Percentiles rank a stretch among this genome's conserved stretches.
Conservation (phyloP, 352 stramenopile genomes). For the Pythium rhizo-oryzae region DNA sequence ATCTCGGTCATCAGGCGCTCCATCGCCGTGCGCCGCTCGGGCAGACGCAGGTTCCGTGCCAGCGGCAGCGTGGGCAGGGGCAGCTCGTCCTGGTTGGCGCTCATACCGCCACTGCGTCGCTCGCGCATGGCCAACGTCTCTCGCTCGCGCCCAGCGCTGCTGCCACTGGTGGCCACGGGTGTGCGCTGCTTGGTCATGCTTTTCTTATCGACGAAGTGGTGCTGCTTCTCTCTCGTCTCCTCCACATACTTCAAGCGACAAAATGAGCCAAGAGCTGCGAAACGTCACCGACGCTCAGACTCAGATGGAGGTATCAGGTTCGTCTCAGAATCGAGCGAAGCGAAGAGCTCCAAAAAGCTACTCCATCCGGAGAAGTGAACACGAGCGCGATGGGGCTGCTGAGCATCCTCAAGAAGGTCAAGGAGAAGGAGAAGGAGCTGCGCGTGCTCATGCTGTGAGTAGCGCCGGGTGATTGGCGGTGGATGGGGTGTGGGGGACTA, state of each 20-base stretch:
- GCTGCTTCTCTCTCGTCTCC: background rate
- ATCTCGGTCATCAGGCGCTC: slow-evolving; percentile 49
- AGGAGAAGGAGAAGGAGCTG: slow-evolving; percentile 99
- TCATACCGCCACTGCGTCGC: background rate
- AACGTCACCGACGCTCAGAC: slow-evolving; percentile 24
- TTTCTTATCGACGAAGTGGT: background rate
- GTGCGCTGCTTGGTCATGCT: slow-evolving; percentile 14
- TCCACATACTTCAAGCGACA: background rate
- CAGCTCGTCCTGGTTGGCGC: slow-evolving; percentile 26
- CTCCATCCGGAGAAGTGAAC: no score
- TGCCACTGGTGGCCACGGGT: background rate
- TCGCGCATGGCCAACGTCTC: background rate
- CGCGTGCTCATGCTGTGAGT: slow-evolving; percentile 96
- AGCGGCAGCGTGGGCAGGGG: no score
- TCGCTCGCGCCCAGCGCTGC: background rate
- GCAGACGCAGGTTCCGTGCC: background rate
- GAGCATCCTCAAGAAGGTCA: slow-evolving; percentile 97
- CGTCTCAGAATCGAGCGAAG: slow-evolving; percentile 8
- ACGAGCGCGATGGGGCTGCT: slow-evolving; percentile 80
- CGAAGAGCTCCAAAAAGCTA: background rate
- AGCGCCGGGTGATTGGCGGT: background rate
- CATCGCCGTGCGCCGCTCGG: slow-evolving; percentile 34
- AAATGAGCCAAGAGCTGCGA: slow-evolving; percentile 7
- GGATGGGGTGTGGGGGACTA: no score
- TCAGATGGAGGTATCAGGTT: slow-evolving; percentile 19